Evolutionary conservation across 805 yeast genomes (phyloP), one percentile per base, ranked within the genome.

Genomic region (Maudiozyma saulgeensis): DNA sequence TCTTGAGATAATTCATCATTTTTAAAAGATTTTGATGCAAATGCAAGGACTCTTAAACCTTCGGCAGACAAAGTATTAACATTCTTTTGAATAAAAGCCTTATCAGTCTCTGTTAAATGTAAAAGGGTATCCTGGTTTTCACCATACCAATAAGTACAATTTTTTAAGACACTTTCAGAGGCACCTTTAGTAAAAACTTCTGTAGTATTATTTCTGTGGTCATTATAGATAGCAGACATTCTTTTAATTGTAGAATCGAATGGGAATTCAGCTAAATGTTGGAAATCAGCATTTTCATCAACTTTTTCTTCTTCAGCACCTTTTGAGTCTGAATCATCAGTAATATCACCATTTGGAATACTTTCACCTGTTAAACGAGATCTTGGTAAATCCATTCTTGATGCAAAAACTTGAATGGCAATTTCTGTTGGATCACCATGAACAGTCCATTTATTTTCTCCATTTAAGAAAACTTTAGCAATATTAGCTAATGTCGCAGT

Each of bases 381-480:
- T 57, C 85, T 74, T 21, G 75, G 73, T 52, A 67, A 71, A 31
- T 74, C 75, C 52, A 82, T 68, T 58, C 89, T 76, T 12, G 80
- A 68, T 21, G 82, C 76, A 60, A 84, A 85, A 0, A 87, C 91
- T 60, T 86, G 91, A 53, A 87, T 82, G 3, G 96, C 95, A 59
- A 84, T 81, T 68, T 87, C 96, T 2, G 96, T 87, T 41, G 96
- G 91, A 62, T 87, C 96, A 51, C 96, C 96, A 61, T 81, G 82
- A 9, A 88, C 89, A 56, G 77, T 78, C 95, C 95, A 87, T 9
- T 63, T 66, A 4, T 57, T 53, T 15, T 73, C 77, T 18, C 68
- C 65, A 31, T 75, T 75, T 55, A 75, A 69, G 53, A 74, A 76
- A 2, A 87, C 80, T 11, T 74, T 72, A 3, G 96, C 91, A 58